Evolutionary conservation across 164 flowering plant species (phyloP).

Genomic region (Pachysandra terminalis): DNA sequence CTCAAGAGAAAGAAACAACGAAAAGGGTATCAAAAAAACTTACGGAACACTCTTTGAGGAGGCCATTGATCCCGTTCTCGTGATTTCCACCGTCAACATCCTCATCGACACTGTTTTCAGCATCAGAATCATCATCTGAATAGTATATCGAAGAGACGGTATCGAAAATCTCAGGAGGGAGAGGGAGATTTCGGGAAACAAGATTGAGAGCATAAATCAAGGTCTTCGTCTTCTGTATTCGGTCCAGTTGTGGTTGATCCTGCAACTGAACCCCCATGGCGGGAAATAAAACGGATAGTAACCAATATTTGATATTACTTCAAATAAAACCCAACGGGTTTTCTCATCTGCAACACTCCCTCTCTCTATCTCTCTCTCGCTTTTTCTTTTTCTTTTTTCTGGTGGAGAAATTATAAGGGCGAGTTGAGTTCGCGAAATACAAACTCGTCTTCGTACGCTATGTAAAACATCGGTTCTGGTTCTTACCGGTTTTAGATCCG

Average conservation of each 20-base stretch:
- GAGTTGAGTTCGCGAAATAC: too few relatives aligned
- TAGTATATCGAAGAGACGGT: constrained; percentile 63
- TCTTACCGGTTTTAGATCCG: too few relatives aligned
- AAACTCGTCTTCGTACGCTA: too few relatives aligned
- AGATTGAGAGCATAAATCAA: constrained; percentile 78
- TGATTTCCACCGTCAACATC: constrained; percentile 8
- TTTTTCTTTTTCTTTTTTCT: not conserved
- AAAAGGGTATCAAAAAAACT: not conserved
- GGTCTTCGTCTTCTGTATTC: constrained; percentile 50
- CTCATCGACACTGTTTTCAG: constrained; percentile 1
- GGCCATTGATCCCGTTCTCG: not conserved
- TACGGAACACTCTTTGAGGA: constrained; percentile 8
- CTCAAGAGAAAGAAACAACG: not conserved
- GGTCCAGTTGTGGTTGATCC: constrained; percentile 25
- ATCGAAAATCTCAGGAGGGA: constrained; percentile 61
- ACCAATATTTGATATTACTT: constrained; percentile 11
- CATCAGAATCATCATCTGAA: constrained; percentile 10
- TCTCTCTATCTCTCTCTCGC: not conserved
- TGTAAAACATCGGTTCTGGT: too few relatives aligned
- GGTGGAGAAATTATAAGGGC: not conserved
- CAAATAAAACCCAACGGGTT: constrained; percentile 7
- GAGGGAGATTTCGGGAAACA: constrained; percentile 83
- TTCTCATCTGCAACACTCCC: not conserved
- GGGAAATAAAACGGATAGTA: constrained; percentile 24
- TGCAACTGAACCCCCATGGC: constrained; percentile 35